phyloP scores from a whole-genome alignment of 2,329 filamentous ascomycete genomes.

The Huntiella bhutanensis region DNA sequence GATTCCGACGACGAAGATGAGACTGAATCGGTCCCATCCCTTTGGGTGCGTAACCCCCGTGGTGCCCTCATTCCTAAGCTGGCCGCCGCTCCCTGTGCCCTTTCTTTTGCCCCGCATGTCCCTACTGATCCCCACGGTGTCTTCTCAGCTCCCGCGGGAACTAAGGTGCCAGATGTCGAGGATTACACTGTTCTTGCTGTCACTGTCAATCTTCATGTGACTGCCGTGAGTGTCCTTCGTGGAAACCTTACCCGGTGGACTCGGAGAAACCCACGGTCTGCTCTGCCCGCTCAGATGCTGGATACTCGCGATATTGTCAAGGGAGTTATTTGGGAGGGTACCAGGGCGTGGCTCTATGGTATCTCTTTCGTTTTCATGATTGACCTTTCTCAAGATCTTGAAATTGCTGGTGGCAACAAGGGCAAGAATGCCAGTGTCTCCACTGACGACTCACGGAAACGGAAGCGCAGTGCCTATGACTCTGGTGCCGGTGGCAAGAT shows the following conservation, averaged over 20 bases:
- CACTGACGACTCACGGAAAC: conserved; percentile 26
- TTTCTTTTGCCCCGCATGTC: conserved; percentile 44
- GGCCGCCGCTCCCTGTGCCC: conserved; percentile 40
- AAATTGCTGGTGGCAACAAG: conserved; percentile 18
- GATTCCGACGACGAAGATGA: conserved; percentile 21
- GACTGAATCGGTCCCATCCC: conserved; percentile 22
- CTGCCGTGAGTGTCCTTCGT: conserved; percentile 60
- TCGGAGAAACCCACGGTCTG: conserved; percentile 56
- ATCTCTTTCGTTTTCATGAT: conserved; percentile 82
- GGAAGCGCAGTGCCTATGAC: conserved; percentile 31
- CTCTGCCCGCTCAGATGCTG: conserved; percentile 55
- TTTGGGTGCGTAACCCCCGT: conserved; percentile 58
- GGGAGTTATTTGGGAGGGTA: conserved; percentile 66
- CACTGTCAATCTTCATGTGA: conserved; percentile 40
- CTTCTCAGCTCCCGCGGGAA: conserved; percentile 12
- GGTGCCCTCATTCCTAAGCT: conserved; percentile 52
- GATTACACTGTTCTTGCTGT: conserved; percentile 34
- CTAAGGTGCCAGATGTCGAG: conserved; percentile 16
- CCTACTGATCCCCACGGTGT: conserved; percentile 16
- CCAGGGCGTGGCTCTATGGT: conserved; percentile 73
- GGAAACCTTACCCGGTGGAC: conserved; percentile 75
- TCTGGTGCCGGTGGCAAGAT: conserved; percentile 36
- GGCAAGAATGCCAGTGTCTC: conserved; percentile 16
- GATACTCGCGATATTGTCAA: conserved; percentile 63
- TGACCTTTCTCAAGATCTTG: conserved; percentile 55